Conservation (phyloP, 345 rosid genomes). For the Euphorbia peplus region DNA sequence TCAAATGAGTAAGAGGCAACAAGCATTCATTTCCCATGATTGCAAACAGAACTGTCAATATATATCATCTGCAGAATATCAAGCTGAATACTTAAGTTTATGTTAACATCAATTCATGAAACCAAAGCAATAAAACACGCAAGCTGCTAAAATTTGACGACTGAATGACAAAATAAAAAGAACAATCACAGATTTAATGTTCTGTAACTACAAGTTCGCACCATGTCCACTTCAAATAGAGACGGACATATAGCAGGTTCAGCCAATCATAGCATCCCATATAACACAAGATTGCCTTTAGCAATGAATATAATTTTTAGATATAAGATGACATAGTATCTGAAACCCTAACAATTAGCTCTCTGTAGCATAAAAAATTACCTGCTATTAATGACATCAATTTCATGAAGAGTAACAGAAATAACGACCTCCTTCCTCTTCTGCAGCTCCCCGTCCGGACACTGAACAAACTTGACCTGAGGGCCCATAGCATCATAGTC, state of each 20-base stretch:
- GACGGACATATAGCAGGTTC: neutral
- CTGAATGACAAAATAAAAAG: neutral
- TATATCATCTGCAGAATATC: too few relatives aligned
- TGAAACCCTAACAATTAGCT: neutral
- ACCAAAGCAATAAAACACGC: neutral
- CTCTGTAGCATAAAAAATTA: slow-evolving; percentile 9
- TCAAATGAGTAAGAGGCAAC: neutral
- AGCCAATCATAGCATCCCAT: neutral
- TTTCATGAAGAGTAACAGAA: slow-evolving; percentile 92
- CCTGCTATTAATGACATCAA: slow-evolving; percentile 99
- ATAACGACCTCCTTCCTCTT: slow-evolving; percentile 95
- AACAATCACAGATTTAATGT: neutral
- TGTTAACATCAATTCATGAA: neutral
- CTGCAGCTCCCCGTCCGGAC: slow-evolving; percentile 96
- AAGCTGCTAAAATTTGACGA: neutral
- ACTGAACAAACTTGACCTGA: slow-evolving; percentile 90
- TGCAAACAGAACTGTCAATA: neutral
- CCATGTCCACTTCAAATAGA: neutral
- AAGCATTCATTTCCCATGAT: neutral
- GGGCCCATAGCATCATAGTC: slow-evolving; percentile 98
- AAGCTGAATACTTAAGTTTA: neutral
- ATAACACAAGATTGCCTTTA: neutral
- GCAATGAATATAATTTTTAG: neutral
- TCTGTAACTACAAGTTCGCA: neutral
- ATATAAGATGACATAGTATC: neutral